A percentile compares a stretch with the other conserved stretches of the same genome.
phyloP scores from a whole-genome alignment of 1,139 yeast genomes.

The Keqinozyma sinolaborantium region DNA sequence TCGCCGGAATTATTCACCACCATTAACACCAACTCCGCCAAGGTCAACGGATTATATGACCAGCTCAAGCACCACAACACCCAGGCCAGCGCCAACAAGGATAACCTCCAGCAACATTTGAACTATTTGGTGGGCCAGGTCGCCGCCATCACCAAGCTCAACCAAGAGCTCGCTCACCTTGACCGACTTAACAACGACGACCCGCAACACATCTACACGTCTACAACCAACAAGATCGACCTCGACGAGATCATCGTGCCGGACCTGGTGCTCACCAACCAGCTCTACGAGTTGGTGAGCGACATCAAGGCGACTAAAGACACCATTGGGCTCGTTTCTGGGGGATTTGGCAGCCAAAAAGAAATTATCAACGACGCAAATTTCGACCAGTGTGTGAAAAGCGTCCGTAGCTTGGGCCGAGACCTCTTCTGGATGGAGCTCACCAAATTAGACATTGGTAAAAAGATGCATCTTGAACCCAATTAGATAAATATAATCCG shows the following conservation, averaged over 20 bases:
- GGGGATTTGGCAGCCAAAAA: constrained; percentile 36
- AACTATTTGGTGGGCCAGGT: constrained; percentile 31
- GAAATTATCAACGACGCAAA: constrained; percentile 34
- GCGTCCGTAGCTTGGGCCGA: constrained; percentile 65
- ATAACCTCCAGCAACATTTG: constrained; percentile 28
- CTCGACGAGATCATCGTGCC: constrained; percentile 38
- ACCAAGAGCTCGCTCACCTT: constrained; percentile 19
- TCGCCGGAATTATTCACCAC: constrained; percentile 2
- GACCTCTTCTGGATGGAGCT: constrained; percentile 63
- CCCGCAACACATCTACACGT: constrained; percentile 16
- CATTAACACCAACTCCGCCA: constrained; percentile 16
- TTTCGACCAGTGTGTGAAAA: constrained; percentile 53
- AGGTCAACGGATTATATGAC: constrained; percentile 25
- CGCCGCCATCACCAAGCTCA: constrained; percentile 21
- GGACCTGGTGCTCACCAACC: constrained; percentile 39
- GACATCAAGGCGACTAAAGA: constrained; percentile 72
- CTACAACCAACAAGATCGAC: constrained; percentile 12
- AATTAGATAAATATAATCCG: background rate
- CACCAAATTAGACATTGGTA: constrained; percentile 29
- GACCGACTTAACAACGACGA: constrained; percentile 22
- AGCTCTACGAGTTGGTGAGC: constrained; percentile 62
- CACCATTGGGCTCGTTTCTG: constrained; percentile 53
- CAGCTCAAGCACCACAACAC: constrained; percentile 35
- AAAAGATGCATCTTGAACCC: constrained; percentile 8
- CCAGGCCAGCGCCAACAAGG: constrained; percentile 37